Conservation (phyloP, 768 basidiomycete genomes). For the Leccinum variicolor region DNA sequence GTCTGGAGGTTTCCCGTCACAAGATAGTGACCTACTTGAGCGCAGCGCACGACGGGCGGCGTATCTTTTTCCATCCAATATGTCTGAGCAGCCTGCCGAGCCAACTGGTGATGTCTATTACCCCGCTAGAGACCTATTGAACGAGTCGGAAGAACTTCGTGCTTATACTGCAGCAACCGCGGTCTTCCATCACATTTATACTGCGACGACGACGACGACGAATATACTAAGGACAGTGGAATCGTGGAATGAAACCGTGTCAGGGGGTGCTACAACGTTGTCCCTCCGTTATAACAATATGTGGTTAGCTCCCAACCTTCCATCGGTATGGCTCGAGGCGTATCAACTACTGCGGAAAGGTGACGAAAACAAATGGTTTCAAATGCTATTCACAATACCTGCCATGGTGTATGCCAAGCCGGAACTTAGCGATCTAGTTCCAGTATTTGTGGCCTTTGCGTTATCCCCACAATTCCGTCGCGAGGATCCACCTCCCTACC, state of each 20-base stretch:
- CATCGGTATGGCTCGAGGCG: slow-evolving; percentile 21
- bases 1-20: background rate
- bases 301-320: slow-evolving; percentile 24
- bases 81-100: background rate
- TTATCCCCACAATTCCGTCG: slow-evolving; percentile 4
- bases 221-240: background rate
- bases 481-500: slow-evolving; percentile 12
- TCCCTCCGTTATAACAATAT: slow-evolving; percentile 18
- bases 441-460: slow-evolving; percentile 25
- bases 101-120: slow-evolving; percentile 7
- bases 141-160: slow-evolving; percentile 1
- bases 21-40: slow-evolving; percentile 5
- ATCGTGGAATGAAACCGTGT: background rate
- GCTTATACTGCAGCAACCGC: slow-evolving; percentile 1
- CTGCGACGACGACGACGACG: background rate
- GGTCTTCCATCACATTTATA: background rate
- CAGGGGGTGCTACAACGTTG: background rate
- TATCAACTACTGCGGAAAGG: slow-evolving; percentile 23
- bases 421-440: background rate
- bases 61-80: slow-evolving; percentile 9
- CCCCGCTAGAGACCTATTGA: slow-evolving; percentile 3
- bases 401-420: background rate
- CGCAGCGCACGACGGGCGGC: slow-evolving; percentile 13
- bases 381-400: background rate
- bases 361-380: background rate